Base-by-base conservation (phyloP, 768 basidiomycete species). In the Mycena haematopus region DNA sequence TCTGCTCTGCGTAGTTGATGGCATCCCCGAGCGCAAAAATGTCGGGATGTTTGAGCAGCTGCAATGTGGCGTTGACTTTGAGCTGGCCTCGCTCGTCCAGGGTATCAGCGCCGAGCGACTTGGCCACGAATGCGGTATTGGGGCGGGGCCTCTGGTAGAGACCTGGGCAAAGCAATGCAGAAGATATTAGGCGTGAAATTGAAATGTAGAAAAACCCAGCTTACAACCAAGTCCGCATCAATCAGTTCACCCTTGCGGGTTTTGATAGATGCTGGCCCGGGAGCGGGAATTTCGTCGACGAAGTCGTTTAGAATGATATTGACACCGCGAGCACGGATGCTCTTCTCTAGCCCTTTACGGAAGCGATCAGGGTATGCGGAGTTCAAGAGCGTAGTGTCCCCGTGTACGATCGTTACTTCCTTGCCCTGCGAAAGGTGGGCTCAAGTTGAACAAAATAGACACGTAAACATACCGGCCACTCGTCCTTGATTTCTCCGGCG, bases 21-120 rank as follows among this genome's bases (percentile, higher is more conserved):
- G 84, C 77, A 66, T 89, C 88, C 1, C 88, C 87, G 5, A 76
- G 70, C 0, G 86, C 88, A 65, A 86, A 89, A 22, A 89, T 81
- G 54, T 75, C 74, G 0, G 80, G 70, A 68, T 86, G 73, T 1
- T 73, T 73, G 17, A 62, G 69, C 5, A 89, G 69, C 69, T 88
- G 84, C 21, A 89, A 75, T 14, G 82, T 85, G 2, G 81, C 74
- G 31, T 73, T 71, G 21, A 88, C 78, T 59, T 79, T 82, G 63
- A 89, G 77, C 36, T 60, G 72, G 65, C 64, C 81, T 73, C 52
- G 65, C 58, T 35, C 68, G 45, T 57, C 74, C 2, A 86, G 76
- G 8, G 55, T 70, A 36, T 68, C 71, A 1, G 70, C 61, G 0
- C 76, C 77, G 8, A 83, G 76, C 11, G 84, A 79, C 15, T 73